Percentiles rank a stretch among this genome's conserved stretches.
Evolutionary conservation across 2,329 filamentous ascomycete species (phyloP).

Genomic region (Lomentospora prolificans): DNA sequence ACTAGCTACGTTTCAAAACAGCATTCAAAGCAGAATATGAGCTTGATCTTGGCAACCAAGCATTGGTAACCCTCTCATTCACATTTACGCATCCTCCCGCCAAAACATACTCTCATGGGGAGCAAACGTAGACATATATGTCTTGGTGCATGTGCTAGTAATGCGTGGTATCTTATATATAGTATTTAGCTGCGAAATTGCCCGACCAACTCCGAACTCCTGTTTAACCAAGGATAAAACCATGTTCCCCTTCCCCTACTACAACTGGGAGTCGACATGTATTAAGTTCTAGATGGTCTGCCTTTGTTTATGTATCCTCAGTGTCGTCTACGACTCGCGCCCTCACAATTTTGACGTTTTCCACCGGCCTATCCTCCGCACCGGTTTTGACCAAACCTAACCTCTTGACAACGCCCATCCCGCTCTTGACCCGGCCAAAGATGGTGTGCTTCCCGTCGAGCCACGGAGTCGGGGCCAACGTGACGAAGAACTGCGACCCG

Average conservation of each 20-base stretch:
- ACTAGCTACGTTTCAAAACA: neutral
- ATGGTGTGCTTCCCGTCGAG: conserved; percentile 95
- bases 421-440: conserved; percentile 80
- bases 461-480: conserved; percentile 89
- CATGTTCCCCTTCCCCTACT: too few relatives aligned
- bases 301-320: conserved; percentile 19
- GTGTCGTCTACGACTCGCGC: conserved; percentile 60
- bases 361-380: conserved; percentile 66
- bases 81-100: too few relatives aligned
- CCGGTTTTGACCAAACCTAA: conserved; percentile 84
- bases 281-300: neutral
- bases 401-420: conserved; percentile 73
- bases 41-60: too few relatives aligned
- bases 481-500: conserved; percentile 93
- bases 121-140: too few relatives aligned
- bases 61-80: too few relatives aligned
- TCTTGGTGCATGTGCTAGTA: neutral
- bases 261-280: too few relatives aligned
- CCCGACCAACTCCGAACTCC: neutral
- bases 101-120: too few relatives aligned
- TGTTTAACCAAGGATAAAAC: too few relatives aligned
- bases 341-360: conserved; percentile 71
- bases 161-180: neutral
- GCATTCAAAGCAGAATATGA: too few relatives aligned
- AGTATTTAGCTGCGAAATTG: neutral